Evolutionary conservation across 2,329 filamentous ascomycete genomes (phyloP).

Genomic region (Ascochyta fabae): DNA sequence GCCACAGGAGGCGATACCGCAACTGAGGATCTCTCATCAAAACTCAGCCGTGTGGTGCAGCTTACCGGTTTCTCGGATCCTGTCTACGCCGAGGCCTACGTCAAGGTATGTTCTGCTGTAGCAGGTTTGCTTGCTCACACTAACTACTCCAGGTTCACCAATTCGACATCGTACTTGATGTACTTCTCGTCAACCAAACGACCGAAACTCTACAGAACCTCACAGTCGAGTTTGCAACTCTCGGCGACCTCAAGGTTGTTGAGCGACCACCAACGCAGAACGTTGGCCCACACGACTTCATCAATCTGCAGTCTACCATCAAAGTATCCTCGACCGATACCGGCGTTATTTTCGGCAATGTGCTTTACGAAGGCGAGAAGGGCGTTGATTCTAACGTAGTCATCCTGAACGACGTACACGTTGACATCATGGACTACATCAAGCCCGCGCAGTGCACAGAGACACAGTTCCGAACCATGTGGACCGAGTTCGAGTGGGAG

Average conservation of each 20-base stretch:
- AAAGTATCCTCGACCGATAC: constrained; percentile 98
- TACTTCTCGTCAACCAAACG: constrained; percentile 96
- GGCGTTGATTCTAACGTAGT: constrained; percentile 80
- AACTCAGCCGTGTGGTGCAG: constrained; percentile 94
- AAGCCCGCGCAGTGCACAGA: constrained; percentile 96
- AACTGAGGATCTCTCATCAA: constrained; percentile 86
- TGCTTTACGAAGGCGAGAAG: constrained; percentile 88
- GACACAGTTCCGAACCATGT: constrained; percentile 99
- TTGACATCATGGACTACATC: constrained; percentile 99
- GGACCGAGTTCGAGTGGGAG: constrained; percentile 99
- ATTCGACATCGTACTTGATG: constrained; percentile 97
- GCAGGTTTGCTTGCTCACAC: not conserved
- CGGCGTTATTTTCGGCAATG: constrained; percentile 97
- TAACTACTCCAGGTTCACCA: constrained; percentile 69
- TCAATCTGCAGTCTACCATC: constrained; percentile 98
- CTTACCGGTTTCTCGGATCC: constrained; percentile 97
- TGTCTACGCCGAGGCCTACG: constrained; percentile 98
- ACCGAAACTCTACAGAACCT: constrained; percentile 95
- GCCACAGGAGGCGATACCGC: constrained; percentile 89
- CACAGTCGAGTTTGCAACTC: constrained; percentile 96
- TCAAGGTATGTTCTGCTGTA: constrained; percentile 66
- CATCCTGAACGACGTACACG: constrained; percentile 96
- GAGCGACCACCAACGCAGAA: constrained; percentile 97
- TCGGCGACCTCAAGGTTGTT: constrained; percentile 97
- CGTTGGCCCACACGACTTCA: constrained; percentile 91